phyloP scores from a whole-genome alignment of 805 yeast species.

The Zygosaccharomyces siamensis region DNA sequence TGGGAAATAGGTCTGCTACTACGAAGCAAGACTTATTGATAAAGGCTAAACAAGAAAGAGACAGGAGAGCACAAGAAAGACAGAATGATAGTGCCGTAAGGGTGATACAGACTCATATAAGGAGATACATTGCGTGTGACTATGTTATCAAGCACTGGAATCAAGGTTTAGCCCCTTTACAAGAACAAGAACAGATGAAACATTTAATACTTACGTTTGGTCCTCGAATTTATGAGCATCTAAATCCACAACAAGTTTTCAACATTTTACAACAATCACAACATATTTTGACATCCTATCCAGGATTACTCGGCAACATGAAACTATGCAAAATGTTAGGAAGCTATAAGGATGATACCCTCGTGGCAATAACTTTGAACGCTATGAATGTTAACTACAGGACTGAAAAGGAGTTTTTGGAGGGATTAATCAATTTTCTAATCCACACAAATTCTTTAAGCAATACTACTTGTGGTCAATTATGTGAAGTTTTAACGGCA shows the following conservation, averaged over 20 bases:
- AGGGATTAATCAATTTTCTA: conserved; percentile 5
- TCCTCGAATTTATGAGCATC: conserved; percentile 15
- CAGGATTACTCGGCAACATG: conserved; percentile 10
- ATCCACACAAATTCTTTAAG: conserved; percentile 4
- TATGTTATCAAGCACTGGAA: conserved; percentile 23
- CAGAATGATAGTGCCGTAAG: conserved; percentile 45
- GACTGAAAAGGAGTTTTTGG: conserved; percentile 6
- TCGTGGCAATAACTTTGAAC: conserved; percentile 8
- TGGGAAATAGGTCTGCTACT: conserved; percentile 43
- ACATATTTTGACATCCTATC: conserved; percentile 12
- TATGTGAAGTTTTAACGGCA: conserved; percentile 1
- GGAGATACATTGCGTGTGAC: conserved; percentile 38
- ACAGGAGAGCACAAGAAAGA: conserved; percentile 55
- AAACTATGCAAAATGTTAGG: conserved; percentile 11
- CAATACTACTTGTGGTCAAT: not conserved
- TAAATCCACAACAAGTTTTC: conserved; percentile 11
- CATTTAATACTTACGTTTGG: conserved; percentile 34
- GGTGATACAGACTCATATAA: conserved; percentile 46
- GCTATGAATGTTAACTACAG: conserved; percentile 10
- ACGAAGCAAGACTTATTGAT: conserved; percentile 46
- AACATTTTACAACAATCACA: conserved; percentile 9
- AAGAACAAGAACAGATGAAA: conserved; percentile 16
- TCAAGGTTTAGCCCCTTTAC: conserved; percentile 13
- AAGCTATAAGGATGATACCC: conserved; percentile 9
- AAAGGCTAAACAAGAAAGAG: conserved; percentile 62